Evolutionary conservation across 371 early-diverging fungal genomes (phyloP).

Genomic region (Mucor sp.): DNA sequence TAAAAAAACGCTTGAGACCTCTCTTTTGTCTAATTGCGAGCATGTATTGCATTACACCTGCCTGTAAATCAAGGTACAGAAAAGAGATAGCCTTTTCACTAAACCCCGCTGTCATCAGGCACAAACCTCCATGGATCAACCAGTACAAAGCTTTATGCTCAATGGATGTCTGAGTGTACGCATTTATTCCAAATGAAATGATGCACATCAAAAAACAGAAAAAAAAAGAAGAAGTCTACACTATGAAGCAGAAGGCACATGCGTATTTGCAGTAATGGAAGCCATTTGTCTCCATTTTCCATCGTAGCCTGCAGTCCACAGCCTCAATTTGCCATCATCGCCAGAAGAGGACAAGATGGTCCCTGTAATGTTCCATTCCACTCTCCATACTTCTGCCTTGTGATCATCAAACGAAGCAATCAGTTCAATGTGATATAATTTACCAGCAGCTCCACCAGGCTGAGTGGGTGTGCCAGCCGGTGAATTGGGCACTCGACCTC

Average conservation of each 20-base stretch:
- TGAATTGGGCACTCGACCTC: conserved; percentile 8
- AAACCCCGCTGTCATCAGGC: not conserved
- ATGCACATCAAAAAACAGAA: not conserved
- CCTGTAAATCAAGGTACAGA: not conserved
- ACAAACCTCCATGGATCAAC: not conserved
- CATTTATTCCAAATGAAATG: not conserved
- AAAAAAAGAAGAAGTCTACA: not conserved
- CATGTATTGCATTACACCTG: not conserved
- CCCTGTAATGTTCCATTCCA: conserved; percentile 94
- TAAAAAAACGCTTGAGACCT: not conserved
- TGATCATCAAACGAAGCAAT: conserved; percentile 73
- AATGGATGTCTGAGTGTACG: not conserved
- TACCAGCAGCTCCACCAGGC: not conserved
- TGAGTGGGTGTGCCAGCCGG: conserved; percentile 22
- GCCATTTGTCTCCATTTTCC: conserved; percentile 76
- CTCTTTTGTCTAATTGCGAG: not conserved
- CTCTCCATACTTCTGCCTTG: conserved; percentile 82
- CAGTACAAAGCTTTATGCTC: not conserved
- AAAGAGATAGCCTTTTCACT: not conserved
- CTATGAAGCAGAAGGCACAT: conserved; percentile 5
- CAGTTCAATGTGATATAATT: conserved; percentile 53
- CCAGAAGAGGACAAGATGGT: conserved; percentile 89
- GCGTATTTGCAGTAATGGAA: conserved; percentile 51
- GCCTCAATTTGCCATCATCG: conserved; percentile 88
- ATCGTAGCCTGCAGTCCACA: conserved; percentile 80